phyloP scores from a whole-genome alignment of 1,139 yeast species.

The Blastobotrys petasosporus region DNA sequence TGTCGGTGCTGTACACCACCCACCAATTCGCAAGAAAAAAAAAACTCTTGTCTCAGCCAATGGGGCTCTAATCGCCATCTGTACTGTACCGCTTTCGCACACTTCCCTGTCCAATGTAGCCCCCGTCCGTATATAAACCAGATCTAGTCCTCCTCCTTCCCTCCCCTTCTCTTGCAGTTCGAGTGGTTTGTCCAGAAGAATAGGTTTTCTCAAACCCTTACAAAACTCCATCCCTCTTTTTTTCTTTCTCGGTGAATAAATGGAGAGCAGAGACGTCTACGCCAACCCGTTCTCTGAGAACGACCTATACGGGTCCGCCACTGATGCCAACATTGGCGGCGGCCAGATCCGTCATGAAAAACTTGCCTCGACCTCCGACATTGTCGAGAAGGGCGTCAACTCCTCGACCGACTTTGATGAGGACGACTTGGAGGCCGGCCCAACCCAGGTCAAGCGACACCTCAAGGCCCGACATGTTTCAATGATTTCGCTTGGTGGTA shows the following conservation, averaged over 20 bases:
- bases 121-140: too few species aligned
- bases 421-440: conserved; percentile 36
- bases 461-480: conserved; percentile 61
- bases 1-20: too few species aligned
- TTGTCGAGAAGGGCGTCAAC: conserved; percentile 4
- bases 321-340: background rate
- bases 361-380: conserved; percentile 2
- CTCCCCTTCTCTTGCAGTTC: too few species aligned
- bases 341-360: conserved; percentile 1
- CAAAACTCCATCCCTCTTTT: too few species aligned
- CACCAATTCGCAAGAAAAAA: too few species aligned
- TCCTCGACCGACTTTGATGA: conserved; percentile 1
- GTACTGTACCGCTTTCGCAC: too few species aligned
- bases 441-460: conserved; percentile 39
- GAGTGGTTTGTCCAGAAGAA: background rate
- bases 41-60: too few species aligned
- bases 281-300: background rate
- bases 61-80: too few species aligned
- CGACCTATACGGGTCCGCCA: background rate
- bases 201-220: too few species aligned
- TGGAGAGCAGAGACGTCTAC: background rate
- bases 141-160: too few species aligned
- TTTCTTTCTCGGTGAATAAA: too few species aligned
- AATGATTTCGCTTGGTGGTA: conserved; percentile 85
- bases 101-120: too few species aligned